Conservation (phyloP, 441 rosid genomes). For the Arabidopsis lyrata region DNA sequence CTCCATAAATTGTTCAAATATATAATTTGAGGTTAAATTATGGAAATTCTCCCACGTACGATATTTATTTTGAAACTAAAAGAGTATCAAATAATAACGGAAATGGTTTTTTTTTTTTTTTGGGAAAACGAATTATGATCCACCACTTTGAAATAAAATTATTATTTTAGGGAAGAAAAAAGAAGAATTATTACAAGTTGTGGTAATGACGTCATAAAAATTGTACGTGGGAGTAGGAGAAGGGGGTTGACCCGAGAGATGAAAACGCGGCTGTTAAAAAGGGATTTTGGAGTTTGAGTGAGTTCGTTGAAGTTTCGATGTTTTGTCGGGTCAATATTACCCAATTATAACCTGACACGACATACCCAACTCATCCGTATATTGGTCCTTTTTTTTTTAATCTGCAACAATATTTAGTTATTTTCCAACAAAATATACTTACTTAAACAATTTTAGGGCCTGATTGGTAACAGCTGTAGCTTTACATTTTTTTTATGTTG, state of each 20-base stretch:
- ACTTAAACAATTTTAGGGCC: not conserved
- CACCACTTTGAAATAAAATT: not conserved
- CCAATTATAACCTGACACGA: constrained; percentile 15
- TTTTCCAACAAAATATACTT: not conserved
- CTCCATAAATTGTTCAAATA: no score
- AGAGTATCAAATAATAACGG: not conserved
- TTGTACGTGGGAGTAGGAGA: constrained; percentile 11
- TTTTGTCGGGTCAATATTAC: constrained; percentile 32
- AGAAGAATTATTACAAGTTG: not conserved
- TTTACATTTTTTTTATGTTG: no score
- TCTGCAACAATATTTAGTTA: no score
- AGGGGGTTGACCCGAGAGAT: constrained; percentile 31
- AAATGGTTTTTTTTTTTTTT: no score
- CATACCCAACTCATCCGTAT: not conserved
- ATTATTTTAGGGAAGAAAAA: no score
- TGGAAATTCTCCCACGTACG: no score
- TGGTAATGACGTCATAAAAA: constrained; percentile 29
- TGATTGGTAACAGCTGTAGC: no score
- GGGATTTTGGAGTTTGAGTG: not conserved
- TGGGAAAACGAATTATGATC: not conserved
- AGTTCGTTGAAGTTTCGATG: constrained; percentile 11
- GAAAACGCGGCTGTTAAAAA: constrained; percentile 11
- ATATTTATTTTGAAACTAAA: no score
- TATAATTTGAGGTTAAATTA: no score
- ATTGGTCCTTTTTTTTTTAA: not conserved